Base-by-base conservation (phyloP, 768 basidiomycete species). In the Leccinum disarticulatum region DNA sequence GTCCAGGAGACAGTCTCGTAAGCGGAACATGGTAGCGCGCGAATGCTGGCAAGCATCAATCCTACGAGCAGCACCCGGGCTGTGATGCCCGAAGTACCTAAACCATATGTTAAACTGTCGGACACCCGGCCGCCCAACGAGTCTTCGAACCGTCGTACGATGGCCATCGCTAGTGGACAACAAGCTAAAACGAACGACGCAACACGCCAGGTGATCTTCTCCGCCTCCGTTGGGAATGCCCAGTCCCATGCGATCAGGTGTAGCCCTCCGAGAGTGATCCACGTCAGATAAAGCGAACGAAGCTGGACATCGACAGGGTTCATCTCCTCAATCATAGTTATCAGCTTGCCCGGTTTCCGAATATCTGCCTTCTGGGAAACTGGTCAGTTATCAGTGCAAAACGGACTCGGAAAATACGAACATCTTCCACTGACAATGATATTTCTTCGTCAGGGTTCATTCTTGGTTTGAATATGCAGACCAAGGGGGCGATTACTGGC, bases 161-260 rank as follows among this genome's bases (percentile, higher is more conserved):
- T 17, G 13, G 52, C 33, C 33, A 35, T 35, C 33, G n/a, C 51
- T n/a, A 52, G 1, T 52, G 51, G 51, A 52, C 27, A 52, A 13
- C n/a, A n/a, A 13, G 31, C 14, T 35, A 53, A 25, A 8, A 10
- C 22, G 22, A 54, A 25, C 4, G 52, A 54, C 6, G 52, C 35
- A 25, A 41, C 30, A 30, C 49, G 49, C 56, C 50, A 57, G 4
- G 15, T 57, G 3, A 48, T 30, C 22, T 22, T 57, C 35, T 57
- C 50, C 15, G 17, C 11, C n/a, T 27, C 14, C 3, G 50, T 57
- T 3, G 49, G 49, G 27, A 57, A 57, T 14, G 15, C 36, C 22
- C 51, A 57, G 17, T 57, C 52, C 56, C 50, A 57, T 30, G 56
- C 56, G 14, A 57, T 52, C 36, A 57, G 30, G 50, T 57, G 56